Evolutionary conservation across 768 basidiomycete species (phyloP).

Genomic region (Scleroderma citrinum): DNA sequence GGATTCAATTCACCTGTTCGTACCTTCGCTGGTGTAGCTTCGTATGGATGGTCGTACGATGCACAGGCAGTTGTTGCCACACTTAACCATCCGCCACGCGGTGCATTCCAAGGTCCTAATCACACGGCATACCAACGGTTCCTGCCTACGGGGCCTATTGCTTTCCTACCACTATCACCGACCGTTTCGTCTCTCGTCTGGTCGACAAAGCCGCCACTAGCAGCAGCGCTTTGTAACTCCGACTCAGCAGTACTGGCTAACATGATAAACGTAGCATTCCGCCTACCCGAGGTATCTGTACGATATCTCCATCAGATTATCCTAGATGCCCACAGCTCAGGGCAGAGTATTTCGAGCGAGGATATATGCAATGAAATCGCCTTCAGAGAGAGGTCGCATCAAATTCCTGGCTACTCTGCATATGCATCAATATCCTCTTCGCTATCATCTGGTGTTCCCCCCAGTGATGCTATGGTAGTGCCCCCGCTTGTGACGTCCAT

Average conservation of each 20-base stretch:
- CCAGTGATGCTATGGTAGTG: conserved; percentile 51
- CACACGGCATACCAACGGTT: conserved; percentile 91
- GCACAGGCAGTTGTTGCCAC: conserved; percentile 90
- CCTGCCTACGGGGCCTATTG: conserved; percentile 91
- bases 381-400: conserved; percentile 71
- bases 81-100: conserved; percentile 64
- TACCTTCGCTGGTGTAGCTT: conserved; percentile 74
- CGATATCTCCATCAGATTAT: conserved; percentile 59
- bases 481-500: conserved; percentile 73
- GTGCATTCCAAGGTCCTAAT: conserved; percentile 57
- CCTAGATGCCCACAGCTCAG: conserved; percentile 44
- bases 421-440: conserved; percentile 44
- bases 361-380: conserved; percentile 56
- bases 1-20: conserved; percentile 94
- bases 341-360: conserved; percentile 40
- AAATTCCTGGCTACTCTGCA: conserved; percentile 56
- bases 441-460: conserved; percentile 46
- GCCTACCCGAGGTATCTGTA: conserved; percentile 70
- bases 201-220: conserved; percentile 79
- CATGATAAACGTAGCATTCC: conserved; percentile 91
- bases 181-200: conserved; percentile 87
- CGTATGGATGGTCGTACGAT: conserved; percentile 89
- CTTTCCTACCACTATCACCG: conserved; percentile 83
- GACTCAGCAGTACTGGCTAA: conserved; percentile 56
- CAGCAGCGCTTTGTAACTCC: conserved; percentile 61